Base-by-base conservation (phyloP, 495 filamentous ascomycete species). In the Aspergillus leporis region DNA sequence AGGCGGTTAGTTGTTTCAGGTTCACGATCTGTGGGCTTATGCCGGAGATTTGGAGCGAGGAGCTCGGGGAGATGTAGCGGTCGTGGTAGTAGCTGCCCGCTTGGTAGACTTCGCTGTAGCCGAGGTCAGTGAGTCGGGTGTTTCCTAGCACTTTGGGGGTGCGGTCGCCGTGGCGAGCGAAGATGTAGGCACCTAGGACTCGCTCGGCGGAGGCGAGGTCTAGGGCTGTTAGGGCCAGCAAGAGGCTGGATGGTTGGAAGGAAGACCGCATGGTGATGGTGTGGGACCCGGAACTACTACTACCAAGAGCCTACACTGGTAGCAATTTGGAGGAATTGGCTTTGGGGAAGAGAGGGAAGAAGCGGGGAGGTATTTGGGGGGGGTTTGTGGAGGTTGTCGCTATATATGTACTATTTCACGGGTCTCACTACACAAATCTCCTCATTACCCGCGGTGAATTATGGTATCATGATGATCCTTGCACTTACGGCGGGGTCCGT, bases 81-180 rank as follows among this genome's bases (percentile, higher is more conserved):
- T 77, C 60, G 54, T 86, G 80, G 65, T 84, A 90, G 74, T 82
- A 88, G 18, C 82, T 74, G 18, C 85, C 86, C 10, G 84, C 73
- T 48, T 75, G 72, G 60, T 81, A 86, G 62, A 90, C 74, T 69
- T 93, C 79, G 12, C 61, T 65, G 66, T 86, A 87, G 18, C 86
- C 86, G 47, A 88, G 73, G 47, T 81, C 74, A 22, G 85, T 88
- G 60, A 89, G 70, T 58, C 78, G 69, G 30, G 83, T 74, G 25
- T 77, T 81, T 14, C 81, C 75, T 16, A 76, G 69, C 3, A 76
- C 66, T 63, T 87, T 87, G 0, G 84, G 60, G 0, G 84, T 85
- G 21, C 86, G 80, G 63, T 88, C 86, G 32, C 86, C 85, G 74
- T 88, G 85, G 19, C 85, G 83, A 19, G 83, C 77, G 70, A 85